Conservation (phyloP, 2,329 filamentous ascomycete genomes). For the Nannizzia gypsea region DNA sequence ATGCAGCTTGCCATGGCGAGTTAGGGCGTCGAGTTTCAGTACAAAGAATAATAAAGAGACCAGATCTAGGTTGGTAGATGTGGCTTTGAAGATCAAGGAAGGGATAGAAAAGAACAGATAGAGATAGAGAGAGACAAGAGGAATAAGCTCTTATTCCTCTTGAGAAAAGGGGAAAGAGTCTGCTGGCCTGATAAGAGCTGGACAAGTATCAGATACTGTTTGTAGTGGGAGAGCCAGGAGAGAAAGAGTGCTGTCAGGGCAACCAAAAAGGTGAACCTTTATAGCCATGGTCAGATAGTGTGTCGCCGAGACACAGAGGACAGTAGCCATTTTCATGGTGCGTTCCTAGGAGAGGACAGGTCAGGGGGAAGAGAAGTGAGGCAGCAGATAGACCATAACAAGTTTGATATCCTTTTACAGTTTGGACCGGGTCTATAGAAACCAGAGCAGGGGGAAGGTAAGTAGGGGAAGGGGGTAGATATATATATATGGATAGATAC, state of each 20-base stretch:
- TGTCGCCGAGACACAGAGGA: neutral
- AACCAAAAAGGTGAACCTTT: neutral
- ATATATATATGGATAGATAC: neutral
- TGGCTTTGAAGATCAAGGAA: neutral
- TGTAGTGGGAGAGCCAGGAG: neutral
- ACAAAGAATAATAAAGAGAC: neutral
- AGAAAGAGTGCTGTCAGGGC: neutral
- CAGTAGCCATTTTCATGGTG: neutral
- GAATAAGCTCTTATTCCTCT: neutral
- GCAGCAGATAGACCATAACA: neutral
- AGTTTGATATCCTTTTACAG: neutral
- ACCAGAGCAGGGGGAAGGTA: neutral
- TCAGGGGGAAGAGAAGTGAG: neutral
- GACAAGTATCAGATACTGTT: neutral
- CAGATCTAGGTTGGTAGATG: neutral
- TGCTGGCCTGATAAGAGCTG: neutral
- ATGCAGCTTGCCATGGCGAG: neutral
- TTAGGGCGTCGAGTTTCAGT: neutral
- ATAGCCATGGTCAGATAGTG: neutral
- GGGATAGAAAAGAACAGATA: neutral
- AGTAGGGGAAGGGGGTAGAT: neutral
- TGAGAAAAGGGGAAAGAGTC: neutral
- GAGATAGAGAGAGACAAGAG: neutral
- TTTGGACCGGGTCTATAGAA: slow-evolving; percentile 5
- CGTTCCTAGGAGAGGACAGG: neutral